Percentiles rank a stretch among this genome's conserved stretches.
These are phyloP conservation scores for Ustilago sp. DNA, from an alignment of 1,284 basidiomycete genomes.

Conservation along the genomic window DNA sequence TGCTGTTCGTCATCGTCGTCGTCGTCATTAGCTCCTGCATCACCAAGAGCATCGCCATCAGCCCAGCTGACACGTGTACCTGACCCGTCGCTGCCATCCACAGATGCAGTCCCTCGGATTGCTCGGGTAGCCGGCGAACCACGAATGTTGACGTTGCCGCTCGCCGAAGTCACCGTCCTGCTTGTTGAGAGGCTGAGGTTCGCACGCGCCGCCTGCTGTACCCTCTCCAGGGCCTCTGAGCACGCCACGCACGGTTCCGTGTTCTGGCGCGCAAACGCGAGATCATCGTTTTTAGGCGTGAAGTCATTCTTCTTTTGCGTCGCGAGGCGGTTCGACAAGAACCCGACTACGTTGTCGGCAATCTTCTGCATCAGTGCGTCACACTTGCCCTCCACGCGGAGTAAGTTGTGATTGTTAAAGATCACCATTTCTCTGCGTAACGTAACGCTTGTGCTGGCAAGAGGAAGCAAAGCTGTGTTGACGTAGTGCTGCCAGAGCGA, in stretches of 20 bases:
- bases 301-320: slow-evolving; percentile 98
- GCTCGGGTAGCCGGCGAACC: slow-evolving; percentile 24
- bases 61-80: slow-evolving; percentile 28
- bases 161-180: slow-evolving; percentile 27
- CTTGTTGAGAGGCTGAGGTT: slow-evolving; percentile 72
- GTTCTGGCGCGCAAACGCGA: slow-evolving; percentile 92
- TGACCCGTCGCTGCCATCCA: slow-evolving; percentile 19
- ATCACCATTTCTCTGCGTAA: slow-evolving; percentile 91
- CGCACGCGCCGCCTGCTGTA: slow-evolving; percentile 79
- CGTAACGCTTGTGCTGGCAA: slow-evolving; percentile 86
- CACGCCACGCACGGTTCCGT: slow-evolving; percentile 93
- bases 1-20: slow-evolving; percentile 36
- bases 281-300: slow-evolving; percentile 85
- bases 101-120: slow-evolving; percentile 11
- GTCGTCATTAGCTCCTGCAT: slow-evolving; percentile 17
- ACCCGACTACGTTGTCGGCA: slow-evolving; percentile 75
- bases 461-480: slow-evolving; percentile 87
- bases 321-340: slow-evolving; percentile 76
- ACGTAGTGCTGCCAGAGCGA: slow-evolving; percentile 98
- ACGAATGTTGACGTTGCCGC: slow-evolving; percentile 22
- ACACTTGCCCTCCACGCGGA: slow-evolving; percentile 85
- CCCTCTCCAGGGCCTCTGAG: slow-evolving; percentile 84
- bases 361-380: slow-evolving; percentile 86
- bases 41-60: slow-evolving; percentile 6
- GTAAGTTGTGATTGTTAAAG: slow-evolving; percentile 90